A percentile compares a stretch with the other conserved stretches of the same genome.
These are phyloP conservation scores for Calonectria honghensis DNA, from an alignment of 2,329 filamentous ascomycete genomes.

Conservation along the genomic window DNA sequence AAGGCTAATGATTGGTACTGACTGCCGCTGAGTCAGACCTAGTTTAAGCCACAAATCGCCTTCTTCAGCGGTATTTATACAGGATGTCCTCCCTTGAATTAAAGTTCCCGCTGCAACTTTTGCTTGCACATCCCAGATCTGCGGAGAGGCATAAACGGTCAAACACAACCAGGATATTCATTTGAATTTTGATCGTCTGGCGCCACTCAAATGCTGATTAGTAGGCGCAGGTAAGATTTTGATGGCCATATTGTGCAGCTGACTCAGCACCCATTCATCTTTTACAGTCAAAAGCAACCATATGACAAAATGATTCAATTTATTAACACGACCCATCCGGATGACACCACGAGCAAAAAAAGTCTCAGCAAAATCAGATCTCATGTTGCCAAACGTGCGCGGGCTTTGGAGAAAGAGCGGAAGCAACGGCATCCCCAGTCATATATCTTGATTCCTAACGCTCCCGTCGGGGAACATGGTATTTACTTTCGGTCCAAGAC, in stretches of 20 bases:
- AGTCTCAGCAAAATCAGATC: constrained; percentile 32
- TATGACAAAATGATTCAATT: constrained; percentile 22
- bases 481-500: neutral
- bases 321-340: constrained; percentile 30
- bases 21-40: constrained; percentile 4
- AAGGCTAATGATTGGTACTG: neutral
- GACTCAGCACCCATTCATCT: neutral
- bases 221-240: neutral
- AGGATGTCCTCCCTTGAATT: neutral
- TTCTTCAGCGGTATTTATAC: neutral
- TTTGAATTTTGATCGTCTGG: neutral
- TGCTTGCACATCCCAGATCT: neutral
- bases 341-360: constrained; percentile 7
- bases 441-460: neutral
- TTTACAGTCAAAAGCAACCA: neutral
- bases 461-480: too few species aligned
- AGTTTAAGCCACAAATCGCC: constrained; percentile 3
- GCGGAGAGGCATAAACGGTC: too few species aligned
- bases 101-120: neutral
- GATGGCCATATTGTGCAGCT: neutral
- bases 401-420: constrained; percentile 6
- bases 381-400: constrained; percentile 20
- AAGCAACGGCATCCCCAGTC: neutral
- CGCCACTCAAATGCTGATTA: neutral
- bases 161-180: neutral